A percentile compares a stretch with the other conserved stretches of the same genome.
phyloP scores from a whole-genome alignment of 352 stramenopile genomes.

The Pythium insidiosum region DNA sequence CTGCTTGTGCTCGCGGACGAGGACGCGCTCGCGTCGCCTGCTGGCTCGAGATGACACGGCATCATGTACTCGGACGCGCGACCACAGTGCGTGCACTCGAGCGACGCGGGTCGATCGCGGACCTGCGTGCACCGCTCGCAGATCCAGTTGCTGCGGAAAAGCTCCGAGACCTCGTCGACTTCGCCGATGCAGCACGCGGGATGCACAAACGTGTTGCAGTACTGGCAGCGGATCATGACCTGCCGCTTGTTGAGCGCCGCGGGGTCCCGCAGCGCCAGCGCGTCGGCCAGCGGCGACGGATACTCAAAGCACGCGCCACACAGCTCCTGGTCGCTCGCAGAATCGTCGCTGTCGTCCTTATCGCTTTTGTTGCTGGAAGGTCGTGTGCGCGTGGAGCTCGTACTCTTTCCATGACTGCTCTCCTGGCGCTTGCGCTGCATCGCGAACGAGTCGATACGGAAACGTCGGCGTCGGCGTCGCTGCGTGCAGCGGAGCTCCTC shows the following conservation, averaged over 20 bases:
- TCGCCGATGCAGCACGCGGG: slow-evolving; percentile 75
- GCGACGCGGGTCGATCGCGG: no score
- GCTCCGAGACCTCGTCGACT: slow-evolving; percentile 38
- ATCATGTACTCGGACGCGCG: slow-evolving; percentile 75
- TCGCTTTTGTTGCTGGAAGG: no score
- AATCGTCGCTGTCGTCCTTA: no score
- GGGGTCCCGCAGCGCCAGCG: slow-evolving; percentile 31
- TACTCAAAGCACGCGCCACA: slow-evolving; percentile 78
- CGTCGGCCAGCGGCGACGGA: slow-evolving; percentile 33
- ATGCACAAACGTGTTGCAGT: slow-evolving; percentile 79
- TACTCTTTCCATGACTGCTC: no score
- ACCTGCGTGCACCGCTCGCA: slow-evolving; percentile 75
- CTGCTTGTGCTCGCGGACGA: not conserved
- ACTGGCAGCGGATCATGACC: slow-evolving; percentile 81
- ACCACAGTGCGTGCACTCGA: slow-evolving; percentile 58
- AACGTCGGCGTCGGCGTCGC: slow-evolving; percentile 37
- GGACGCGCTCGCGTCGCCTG: no score
- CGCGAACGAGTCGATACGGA: slow-evolving; percentile 68
- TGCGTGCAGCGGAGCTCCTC: slow-evolving; percentile 31
- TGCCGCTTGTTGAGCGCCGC: slow-evolving; percentile 61
- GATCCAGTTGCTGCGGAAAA: slow-evolving; percentile 79
- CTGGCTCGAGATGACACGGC: slow-evolving; percentile 35
- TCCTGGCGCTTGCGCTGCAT: slow-evolving; percentile 59
- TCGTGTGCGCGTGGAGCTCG: no score
- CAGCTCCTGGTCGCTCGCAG: slow-evolving; percentile 60